Conservation (phyloP, 805 yeast genomes). For the Metschnikowia koreensis region DNA sequence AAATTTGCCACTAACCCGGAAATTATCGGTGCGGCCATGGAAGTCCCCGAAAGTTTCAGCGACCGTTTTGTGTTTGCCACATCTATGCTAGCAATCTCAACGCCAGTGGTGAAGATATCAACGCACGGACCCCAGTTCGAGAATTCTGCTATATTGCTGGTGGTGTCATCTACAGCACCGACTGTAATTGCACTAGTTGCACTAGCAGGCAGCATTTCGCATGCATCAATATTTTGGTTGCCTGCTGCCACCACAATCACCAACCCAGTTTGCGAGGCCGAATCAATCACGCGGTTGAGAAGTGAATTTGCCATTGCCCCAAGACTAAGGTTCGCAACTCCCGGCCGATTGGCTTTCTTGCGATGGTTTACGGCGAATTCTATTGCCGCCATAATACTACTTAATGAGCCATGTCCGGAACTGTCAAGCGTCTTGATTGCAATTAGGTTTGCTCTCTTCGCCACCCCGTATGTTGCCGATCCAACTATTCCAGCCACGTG, state of each 20-base stretch:
- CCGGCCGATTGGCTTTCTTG: conserved; percentile 28
- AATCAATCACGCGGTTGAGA: conserved; percentile 71
- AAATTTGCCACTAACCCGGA: conserved; percentile 18
- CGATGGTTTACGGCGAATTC: conserved; percentile 68
- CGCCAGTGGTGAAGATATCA: conserved; percentile 82
- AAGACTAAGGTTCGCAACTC: conserved; percentile 77
- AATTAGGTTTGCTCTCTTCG: conserved; percentile 39
- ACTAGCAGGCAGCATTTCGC: conserved; percentile 84
- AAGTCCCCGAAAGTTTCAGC: conserved; percentile 16
- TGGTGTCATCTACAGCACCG: conserved; percentile 81
- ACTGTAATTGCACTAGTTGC: conserved; percentile 71
- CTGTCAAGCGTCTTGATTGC: conserved; percentile 74
- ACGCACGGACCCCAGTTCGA: conserved; percentile 96
- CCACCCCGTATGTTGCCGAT: conserved; percentile 50
- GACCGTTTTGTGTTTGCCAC: conserved; percentile 22
- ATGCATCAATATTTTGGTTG: conserved; percentile 73
- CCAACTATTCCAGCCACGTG: conserved; percentile 56
- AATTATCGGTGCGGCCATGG: conserved; percentile 20
- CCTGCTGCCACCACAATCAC: conserved; percentile 85
- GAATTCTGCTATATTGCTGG: conserved; percentile 69
- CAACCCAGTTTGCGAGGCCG: conserved; percentile 71
- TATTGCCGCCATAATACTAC: conserved; percentile 62
- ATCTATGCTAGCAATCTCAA: conserved; percentile 57
- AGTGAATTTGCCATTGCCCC: conserved; percentile 71
- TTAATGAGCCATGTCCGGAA: conserved; percentile 68